Evolutionary conservation across 192 early-diverging fungal species (phyloP).

Genomic region (Rhizoclosmatium sp.): DNA sequence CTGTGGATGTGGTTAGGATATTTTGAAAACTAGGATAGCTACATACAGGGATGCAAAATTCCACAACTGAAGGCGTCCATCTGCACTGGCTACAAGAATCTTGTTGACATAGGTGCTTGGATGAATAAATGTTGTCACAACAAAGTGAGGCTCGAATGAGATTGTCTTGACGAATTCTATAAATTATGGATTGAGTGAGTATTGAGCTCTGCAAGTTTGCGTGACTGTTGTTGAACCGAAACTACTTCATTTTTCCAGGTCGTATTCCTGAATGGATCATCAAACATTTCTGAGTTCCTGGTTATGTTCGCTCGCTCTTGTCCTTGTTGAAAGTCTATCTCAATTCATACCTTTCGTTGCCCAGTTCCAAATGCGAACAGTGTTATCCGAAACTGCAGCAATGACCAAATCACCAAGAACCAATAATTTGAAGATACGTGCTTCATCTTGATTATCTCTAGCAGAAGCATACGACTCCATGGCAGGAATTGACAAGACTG

Average conservation of each 20-base stretch:
- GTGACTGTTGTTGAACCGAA: background rate
- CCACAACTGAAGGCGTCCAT: slow-evolving; percentile 94
- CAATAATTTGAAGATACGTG: slow-evolving; percentile 64
- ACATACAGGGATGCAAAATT: slow-evolving; percentile 78
- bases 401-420: slow-evolving; percentile 81
- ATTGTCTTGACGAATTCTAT: slow-evolving; percentile 75
- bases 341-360: slow-evolving; percentile 63
- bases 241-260: background rate
- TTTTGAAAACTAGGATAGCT: background rate
- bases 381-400: slow-evolving; percentile 82
- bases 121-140: slow-evolving; percentile 80
- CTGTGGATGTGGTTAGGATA: slow-evolving; percentile 45
- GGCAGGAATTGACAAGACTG: slow-evolving; percentile 1
- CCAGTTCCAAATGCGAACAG: slow-evolving; percentile 79
- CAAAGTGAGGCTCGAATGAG: slow-evolving; percentile 78
- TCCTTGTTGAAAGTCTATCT: background rate
- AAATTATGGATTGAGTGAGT: slow-evolving; percentile 2
- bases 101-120: slow-evolving; percentile 99
- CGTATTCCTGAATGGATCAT: background rate
- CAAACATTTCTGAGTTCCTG: background rate
- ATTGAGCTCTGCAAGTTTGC: slow-evolving; percentile 1
- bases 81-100: slow-evolving; percentile 82
- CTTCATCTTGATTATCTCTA: background rate
- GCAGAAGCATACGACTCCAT: background rate
- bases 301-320: background rate